Evolutionary conservation across 176 grass and related monocot genomes (phyloP), one percentile per base, ranked within the genome.

Genomic region (Urochloa ruziziensis): DNA sequence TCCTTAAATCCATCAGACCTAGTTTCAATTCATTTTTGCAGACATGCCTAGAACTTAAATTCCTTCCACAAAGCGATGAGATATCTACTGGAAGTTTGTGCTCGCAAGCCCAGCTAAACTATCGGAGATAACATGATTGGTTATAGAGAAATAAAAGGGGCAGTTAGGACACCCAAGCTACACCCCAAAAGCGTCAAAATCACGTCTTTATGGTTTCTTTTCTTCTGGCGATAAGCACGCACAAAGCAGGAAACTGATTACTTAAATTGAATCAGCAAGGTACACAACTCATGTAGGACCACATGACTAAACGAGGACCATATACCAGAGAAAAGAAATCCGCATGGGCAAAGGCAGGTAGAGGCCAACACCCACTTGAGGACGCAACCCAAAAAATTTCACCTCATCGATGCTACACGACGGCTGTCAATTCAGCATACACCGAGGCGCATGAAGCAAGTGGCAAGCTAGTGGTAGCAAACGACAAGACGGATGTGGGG

Each of bases 101-200:
- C 70, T 76, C 0, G 7, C 25, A 84, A 85, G 62, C 21, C 2
- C 54, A 56, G 74, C 54, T 76, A 81, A 75, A 51, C 40, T 76
- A 74, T 61, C 8, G 28, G 28, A 66, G 25, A 63, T 23, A 48
- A 15, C 65, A 59, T 13, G 30, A 61, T 53, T 80, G 16, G 70
- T 33, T 73, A 47, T 73, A 86, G n/a, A 58, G 18, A 67, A 59
- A 64, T 16, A 83, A 82, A 90, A 82, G 39, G 28, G 7, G 48
- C 17, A 86, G 83, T 78, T 79, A 71, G 56, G 79, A 78, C 88
- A 90, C 58, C 78, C 65, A 72, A 86, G 73, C 57, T 32, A 86
- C 64, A 77, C 73, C 65, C 78, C 83, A 90, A 86, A 90, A 82
- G 83, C 66, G 63, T 77, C 79, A 82, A 78, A 77, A 57, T 90